phyloP scores from a whole-genome alignment of 306 rosid species.

The Corylus heterophylla region DNA sequence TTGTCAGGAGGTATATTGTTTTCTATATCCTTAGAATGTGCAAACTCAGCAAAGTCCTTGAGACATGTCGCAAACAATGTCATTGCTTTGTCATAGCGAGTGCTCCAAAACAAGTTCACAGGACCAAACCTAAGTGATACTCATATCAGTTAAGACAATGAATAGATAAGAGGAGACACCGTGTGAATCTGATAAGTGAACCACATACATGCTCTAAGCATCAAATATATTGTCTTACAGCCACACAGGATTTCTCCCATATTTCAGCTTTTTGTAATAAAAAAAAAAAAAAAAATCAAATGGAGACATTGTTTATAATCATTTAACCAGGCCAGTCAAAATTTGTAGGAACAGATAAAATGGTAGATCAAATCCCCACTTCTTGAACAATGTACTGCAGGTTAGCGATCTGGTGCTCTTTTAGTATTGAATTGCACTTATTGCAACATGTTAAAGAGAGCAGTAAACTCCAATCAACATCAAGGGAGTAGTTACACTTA shows the following conservation, averaged over 20 bases:
- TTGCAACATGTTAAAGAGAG: not conserved
- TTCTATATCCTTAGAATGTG: conserved; percentile 84
- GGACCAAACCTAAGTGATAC: conserved; percentile 81
- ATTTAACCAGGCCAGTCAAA: not conserved
- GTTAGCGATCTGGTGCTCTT: not conserved
- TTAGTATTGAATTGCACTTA: not conserved
- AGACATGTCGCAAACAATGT: conserved; percentile 81
- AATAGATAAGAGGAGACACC: conserved; percentile 9
- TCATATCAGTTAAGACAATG: conserved; percentile 20
- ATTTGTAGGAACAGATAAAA: conserved; percentile 19
- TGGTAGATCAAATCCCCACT: conserved; percentile 19
- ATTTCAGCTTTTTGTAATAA: not conserved
- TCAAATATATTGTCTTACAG: not conserved
- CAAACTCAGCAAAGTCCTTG: conserved; percentile 92
- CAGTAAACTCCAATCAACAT: not conserved
- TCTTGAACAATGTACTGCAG: conserved; percentile 7
- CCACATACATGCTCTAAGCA: not conserved
- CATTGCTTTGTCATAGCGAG: conserved; percentile 98
- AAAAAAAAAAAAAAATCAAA: not conserved
- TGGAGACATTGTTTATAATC: not conserved
- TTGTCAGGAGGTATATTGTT: conserved; percentile 89
- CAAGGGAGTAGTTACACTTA: conserved; percentile 44
- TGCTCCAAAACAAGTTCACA: conserved; percentile 97
- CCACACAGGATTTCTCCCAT: not conserved
- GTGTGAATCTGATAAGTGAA: not conserved